Conservation (phyloP, 208 protist genomes). For the Acanthamoeba comandoni region DNA sequence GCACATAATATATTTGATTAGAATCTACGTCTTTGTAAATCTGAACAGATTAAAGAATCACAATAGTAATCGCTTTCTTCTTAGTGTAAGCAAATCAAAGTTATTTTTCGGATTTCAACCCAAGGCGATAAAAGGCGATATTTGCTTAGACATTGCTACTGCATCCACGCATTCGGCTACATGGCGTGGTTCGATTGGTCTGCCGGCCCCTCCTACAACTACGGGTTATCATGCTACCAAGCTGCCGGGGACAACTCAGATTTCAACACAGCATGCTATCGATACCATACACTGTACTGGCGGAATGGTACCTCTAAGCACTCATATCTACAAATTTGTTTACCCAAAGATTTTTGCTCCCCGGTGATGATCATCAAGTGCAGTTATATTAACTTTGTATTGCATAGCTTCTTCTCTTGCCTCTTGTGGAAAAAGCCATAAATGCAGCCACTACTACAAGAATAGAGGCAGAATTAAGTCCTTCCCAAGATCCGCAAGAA, state of each 20-base stretch:
- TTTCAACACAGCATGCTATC: slow-evolving; percentile 14
- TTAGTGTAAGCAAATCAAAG: slow-evolving; percentile 33
- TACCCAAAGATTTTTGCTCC: not conserved
- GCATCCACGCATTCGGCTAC: slow-evolving; percentile 28
- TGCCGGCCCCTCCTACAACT: not conserved
- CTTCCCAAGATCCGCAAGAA: slow-evolving; percentile 2
- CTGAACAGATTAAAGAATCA: not conserved
- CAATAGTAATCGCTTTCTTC: not conserved
- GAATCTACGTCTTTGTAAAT: not conserved
- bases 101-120: slow-evolving; percentile 37
- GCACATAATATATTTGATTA: not conserved
- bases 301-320: not conserved
- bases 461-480: not conserved
- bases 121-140: slow-evolving; percentile 14
- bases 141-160: slow-evolving; percentile 35
- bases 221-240: slow-evolving; percentile 13
- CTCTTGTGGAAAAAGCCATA: slow-evolving; percentile 25
- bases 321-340: not conserved
- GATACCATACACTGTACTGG: slow-evolving; percentile 12
- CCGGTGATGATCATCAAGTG: no score
- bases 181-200: not conserved
- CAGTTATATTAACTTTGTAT: no score
- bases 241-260: slow-evolving; percentile 22
- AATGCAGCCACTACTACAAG: not conserved
- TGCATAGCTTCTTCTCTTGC: slow-evolving; percentile 11